phyloP scores from a whole-genome alignment of 1,284 basidiomycete species.

The Tylopilus sp. region DNA sequence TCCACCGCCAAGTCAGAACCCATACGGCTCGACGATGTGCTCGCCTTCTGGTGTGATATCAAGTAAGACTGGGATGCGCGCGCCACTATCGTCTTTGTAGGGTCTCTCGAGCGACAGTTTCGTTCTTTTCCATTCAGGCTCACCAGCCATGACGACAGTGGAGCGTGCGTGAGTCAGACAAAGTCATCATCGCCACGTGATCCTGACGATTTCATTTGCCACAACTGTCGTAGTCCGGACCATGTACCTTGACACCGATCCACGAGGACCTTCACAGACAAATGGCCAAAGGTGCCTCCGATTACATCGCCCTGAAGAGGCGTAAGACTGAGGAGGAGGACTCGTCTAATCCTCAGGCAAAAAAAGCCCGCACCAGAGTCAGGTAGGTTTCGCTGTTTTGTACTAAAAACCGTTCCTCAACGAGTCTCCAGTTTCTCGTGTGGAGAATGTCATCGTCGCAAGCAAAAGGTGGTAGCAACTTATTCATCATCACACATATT shows the following conservation, averaged over 20 bases:
- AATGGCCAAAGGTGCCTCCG: conserved; percentile 30
- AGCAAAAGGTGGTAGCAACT: conserved; percentile 61
- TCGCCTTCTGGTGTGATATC: conserved; percentile 71
- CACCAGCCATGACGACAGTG: conserved; percentile 27
- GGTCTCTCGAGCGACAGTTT: conserved; percentile 70
- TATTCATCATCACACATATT: conserved; percentile 13
- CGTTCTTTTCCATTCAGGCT: conserved; percentile 54
- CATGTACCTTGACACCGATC: conserved; percentile 27
- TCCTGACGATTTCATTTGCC: conserved; percentile 6
- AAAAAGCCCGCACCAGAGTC: conserved; percentile 73
- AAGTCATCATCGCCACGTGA: conserved; percentile 26
- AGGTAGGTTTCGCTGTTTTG: conserved; percentile 41
- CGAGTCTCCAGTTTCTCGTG: conserved; percentile 67
- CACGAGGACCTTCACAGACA: conserved; percentile 23
- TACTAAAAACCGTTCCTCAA: conserved; percentile 5
- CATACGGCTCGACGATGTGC: conserved; percentile 66
- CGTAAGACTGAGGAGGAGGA: conserved; percentile 66
- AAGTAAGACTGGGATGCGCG: conserved; percentile 54
- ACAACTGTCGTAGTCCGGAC: conserved; percentile 3
- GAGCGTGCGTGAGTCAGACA: not conserved
- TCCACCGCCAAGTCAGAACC: conserved; percentile 14
- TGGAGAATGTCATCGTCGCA: conserved; percentile 78
- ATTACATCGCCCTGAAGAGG: conserved; percentile 43
- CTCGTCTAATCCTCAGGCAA: conserved; percentile 40
- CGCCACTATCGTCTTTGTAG: conserved; percentile 70